Percentiles rank a stretch among this genome's conserved stretches.
These are phyloP conservation scores for Borovskyia barvae DNA, from an alignment of 208 protist genomes.

Conservation along the genomic window DNA sequence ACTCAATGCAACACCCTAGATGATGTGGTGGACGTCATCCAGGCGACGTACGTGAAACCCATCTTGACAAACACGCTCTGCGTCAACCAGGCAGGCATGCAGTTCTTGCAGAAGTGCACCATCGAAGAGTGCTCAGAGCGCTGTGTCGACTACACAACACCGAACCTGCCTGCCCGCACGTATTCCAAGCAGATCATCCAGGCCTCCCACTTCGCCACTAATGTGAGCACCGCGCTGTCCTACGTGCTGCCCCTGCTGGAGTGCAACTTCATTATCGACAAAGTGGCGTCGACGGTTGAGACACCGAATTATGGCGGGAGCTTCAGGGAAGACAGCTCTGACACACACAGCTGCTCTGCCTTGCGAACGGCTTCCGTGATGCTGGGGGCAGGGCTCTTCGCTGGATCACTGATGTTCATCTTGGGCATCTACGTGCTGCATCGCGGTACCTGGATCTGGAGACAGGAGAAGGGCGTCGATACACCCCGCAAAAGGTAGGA, in stretches of 20 bases:
- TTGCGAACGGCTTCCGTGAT: constrained; percentile 45
- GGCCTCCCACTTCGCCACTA: constrained; percentile 30
- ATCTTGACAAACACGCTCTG: constrained; percentile 50
- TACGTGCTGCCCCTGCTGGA: constrained; percentile 60
- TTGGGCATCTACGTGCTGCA: constrained; percentile 69
- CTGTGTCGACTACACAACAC: constrained; percentile 36
- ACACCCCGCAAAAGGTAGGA: not conserved
- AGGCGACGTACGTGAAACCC: constrained; percentile 41
- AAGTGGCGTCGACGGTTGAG: constrained; percentile 44
- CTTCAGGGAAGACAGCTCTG: constrained; percentile 1
- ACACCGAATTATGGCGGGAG: constrained; percentile 17
- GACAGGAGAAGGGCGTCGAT: not conserved
- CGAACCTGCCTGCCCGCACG: constrained; percentile 17
- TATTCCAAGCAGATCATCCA: constrained; percentile 30
- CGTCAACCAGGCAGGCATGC: constrained; percentile 31
- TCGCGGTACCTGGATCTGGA: constrained; percentile 59
- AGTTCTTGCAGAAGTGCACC: constrained; percentile 51
- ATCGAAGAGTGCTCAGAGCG: constrained; percentile 34
- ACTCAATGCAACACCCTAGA: constrained; percentile 40
- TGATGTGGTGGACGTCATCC: constrained; percentile 26
- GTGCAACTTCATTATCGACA: constrained; percentile 82
- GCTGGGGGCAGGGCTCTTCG: constrained; percentile 69
- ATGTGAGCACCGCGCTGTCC: constrained; percentile 60
- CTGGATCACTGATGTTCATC: constrained; percentile 73
- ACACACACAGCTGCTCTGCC: constrained; percentile 35